Evolutionary conservation across 2,329 filamentous ascomycete genomes (phyloP).

Genomic region (Celoporthe dispersa): DNA sequence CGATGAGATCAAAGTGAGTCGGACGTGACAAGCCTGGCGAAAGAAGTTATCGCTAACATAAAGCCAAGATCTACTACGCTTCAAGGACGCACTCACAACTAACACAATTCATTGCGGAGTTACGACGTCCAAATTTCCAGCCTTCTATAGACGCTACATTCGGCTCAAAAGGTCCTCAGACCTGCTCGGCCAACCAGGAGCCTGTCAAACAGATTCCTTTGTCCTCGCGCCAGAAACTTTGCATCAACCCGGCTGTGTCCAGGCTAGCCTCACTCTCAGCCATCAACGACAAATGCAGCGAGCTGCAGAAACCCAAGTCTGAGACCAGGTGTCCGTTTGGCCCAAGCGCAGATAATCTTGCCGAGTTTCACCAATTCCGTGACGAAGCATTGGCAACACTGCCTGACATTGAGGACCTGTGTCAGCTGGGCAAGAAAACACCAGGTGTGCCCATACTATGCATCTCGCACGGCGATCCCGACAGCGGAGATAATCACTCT

Average conservation of each 20-base stretch:
- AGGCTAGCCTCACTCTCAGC: conserved; percentile 73
- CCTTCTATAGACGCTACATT: conserved; percentile 63
- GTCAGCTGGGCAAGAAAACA: conserved; percentile 76
- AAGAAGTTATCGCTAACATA: background rate
- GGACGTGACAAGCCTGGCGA: conserved; percentile 11
- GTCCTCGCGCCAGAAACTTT: conserved; percentile 84
- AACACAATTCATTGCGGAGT: conserved; percentile 82
- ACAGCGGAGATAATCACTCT: conserved; percentile 88
- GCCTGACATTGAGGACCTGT: conserved; percentile 92
- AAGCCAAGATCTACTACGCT: conserved; percentile 76
- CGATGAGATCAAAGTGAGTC: conserved; percentile 69
- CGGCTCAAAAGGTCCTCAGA: background rate
- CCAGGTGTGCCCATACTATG: conserved; percentile 92
- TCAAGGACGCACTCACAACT: conserved; percentile 93
- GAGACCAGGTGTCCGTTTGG: conserved; percentile 75
- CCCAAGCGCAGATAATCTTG: conserved; percentile 75
- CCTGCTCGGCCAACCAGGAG: conserved; percentile 46
- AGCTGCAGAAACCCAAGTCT: conserved; percentile 78
- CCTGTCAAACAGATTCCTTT: conserved; percentile 79
- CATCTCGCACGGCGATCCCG: conserved; percentile 82
- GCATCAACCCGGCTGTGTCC: conserved; percentile 84
- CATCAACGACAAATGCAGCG: conserved; percentile 92
- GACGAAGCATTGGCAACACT: conserved; percentile 84
- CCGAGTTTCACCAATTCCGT: conserved; percentile 77
- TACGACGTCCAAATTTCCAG: conserved; percentile 78